Evolutionary conservation across 192 early-diverging fungal genomes (phyloP), one percentile per base, ranked within the genome.

Genomic region (Funneliformis geosporum): DNA sequence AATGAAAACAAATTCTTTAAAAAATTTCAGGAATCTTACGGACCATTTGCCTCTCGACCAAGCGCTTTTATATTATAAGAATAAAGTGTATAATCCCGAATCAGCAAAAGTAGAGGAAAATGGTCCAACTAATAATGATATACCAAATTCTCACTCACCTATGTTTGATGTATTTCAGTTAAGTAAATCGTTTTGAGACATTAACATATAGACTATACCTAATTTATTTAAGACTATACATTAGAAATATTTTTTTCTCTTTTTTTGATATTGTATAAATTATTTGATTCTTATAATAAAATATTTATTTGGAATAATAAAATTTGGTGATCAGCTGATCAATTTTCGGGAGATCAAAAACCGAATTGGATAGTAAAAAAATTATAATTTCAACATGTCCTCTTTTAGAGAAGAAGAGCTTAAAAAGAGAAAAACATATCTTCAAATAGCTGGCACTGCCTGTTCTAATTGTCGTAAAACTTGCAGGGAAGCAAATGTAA

Each of bases 1-100:
- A 55, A 55, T 55, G 47, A 55, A n/a, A n/a, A n/a, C 16, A 27
- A 65, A 39, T 7, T 27, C 43, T 42, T 44, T 43, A n/a, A 18
- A 27, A 27, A 43, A 61, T 16, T 73, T 43, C 42, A 91, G 91
- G n/a, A 96, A 95, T 87, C 91, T 98, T 68, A 95, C 91, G 8
- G 90, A 93, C 61, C 96, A 98, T 78, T 87, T 95, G 77, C 88
- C 93, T 5, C 83, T 98, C 28, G 90, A 95, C 55, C 90, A 91
- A 61, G 93, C 89, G 4, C 84, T 94, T 46, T 80, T 70, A 2
- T 90, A 87, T 81, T 85, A 91, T 68, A 89, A 88, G 70, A 78
- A 71, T 12, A 83, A 91, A 65, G 81, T 92, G 7, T 84, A 87
- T 38, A 86, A 89, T 43, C 82, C 85, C 21, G 8, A 21, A 40